These are phyloP conservation scores for Buddleja alternifolia DNA, from an alignment of 257 asterid species.

Conservation along the genomic window DNA sequence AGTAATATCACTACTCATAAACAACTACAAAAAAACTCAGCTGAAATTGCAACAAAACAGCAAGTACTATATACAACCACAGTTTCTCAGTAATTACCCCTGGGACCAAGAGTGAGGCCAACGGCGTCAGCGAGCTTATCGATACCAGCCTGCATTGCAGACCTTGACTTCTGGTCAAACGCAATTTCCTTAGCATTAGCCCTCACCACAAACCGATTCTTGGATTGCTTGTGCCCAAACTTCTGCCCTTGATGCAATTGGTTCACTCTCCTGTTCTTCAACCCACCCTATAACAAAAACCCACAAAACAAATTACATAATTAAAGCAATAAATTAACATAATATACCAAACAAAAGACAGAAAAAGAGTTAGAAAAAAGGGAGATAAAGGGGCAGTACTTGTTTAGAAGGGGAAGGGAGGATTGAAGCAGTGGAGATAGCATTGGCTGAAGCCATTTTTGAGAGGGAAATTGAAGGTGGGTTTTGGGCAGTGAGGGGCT, in stretches of 20 bases:
- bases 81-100: slow-evolving; percentile 54
- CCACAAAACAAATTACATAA: not conserved
- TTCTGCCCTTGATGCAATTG: slow-evolving; percentile 75
- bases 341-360: not conserved
- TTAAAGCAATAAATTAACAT: not conserved
- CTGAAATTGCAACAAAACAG: not conserved
- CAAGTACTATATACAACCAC: not conserved
- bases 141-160: slow-evolving; percentile 90
- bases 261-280: slow-evolving; percentile 59
- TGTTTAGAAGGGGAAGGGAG: slow-evolving; percentile 62
- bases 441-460: slow-evolving; percentile 91
- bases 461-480: not conserved
- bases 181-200: slow-evolving; percentile 92
- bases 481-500: slow-evolving; percentile 12
- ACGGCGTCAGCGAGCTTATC: slow-evolving; percentile 96
- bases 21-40: not conserved
- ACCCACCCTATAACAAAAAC: slow-evolving; percentile 49
- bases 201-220: slow-evolving; percentile 71
- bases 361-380: not conserved
- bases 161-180: slow-evolving; percentile 87
- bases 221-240: slow-evolving; percentile 49
- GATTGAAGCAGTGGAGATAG: slow-evolving; percentile 69
- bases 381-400: slow-evolving; percentile 33
- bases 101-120: slow-evolving; percentile 95
- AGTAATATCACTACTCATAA: not conserved